phyloP scores from a whole-genome alignment of 441 rosid species.

The Kokia cookei region DNA sequence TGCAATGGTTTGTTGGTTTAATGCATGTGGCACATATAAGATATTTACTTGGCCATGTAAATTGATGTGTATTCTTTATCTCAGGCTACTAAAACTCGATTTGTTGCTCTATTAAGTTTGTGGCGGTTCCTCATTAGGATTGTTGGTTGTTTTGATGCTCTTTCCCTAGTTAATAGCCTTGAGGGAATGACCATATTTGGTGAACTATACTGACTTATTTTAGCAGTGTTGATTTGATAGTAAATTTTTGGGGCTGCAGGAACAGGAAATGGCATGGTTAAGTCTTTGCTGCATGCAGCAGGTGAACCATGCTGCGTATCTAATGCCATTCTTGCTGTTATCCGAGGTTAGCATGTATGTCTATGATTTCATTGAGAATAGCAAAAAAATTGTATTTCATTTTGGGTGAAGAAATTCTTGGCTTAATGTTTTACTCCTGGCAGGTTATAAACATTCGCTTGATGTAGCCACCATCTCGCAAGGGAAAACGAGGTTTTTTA shows the following conservation, averaged over 20 bases:
- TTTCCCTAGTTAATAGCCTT: not conserved
- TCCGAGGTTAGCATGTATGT: constrained; percentile 53
- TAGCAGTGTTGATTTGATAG: not conserved
- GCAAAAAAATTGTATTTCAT: not conserved
- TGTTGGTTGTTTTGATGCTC: not conserved
- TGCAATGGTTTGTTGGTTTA: not conserved
- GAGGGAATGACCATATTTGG: not conserved
- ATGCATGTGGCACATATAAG: not conserved
- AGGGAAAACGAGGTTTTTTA: constrained; percentile 58
- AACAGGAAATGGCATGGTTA: constrained; percentile 93
- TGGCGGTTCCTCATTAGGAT: not conserved
- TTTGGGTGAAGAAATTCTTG: not conserved
- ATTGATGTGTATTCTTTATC: not conserved
- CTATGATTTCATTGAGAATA: constrained; percentile 3
- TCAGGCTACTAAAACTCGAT: not conserved
- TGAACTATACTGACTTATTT: not conserved
- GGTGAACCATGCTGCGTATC: constrained; percentile 63
- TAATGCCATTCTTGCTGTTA: constrained; percentile 65
- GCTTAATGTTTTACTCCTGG: constrained; percentile 10
- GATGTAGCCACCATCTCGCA: constrained; percentile 84
- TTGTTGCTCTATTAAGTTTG: not conserved
- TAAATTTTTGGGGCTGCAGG: constrained; percentile 40
- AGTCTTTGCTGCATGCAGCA: constrained; percentile 67
- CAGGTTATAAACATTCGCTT: constrained; percentile 65
- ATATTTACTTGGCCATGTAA: not conserved